Evolutionary conservation across 164 flowering plant genomes (phyloP).

Genomic region (Brasenia schreberi): DNA sequence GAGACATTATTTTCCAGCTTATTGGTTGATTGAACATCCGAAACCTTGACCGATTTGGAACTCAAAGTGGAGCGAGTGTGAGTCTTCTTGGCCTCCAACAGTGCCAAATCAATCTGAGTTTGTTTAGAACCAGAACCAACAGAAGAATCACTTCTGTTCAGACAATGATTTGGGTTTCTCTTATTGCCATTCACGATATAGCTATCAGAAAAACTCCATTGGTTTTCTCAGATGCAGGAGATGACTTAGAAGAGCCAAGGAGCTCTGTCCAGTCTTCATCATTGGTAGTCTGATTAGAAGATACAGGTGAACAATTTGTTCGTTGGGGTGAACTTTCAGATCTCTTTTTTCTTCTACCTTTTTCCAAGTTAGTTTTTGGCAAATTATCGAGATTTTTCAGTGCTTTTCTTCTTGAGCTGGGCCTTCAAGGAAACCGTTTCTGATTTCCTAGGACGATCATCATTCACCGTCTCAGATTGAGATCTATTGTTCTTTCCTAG

Average conservation of each 20-base stretch:
- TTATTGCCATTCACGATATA: neutral
- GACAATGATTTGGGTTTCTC: neutral
- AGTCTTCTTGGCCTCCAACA: neutral
- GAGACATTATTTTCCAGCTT: neutral
- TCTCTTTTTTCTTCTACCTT: neutral
- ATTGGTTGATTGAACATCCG: neutral
- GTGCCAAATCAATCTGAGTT: neutral
- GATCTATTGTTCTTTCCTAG: constrained; percentile 49
- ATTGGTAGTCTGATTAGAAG: constrained; percentile 11
- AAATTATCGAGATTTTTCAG: constrained; percentile 3
- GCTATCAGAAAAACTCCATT: neutral
- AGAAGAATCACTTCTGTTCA: neutral
- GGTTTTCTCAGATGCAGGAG: neutral
- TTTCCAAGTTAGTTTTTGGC: constrained; percentile 2
- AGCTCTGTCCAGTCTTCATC: constrained; percentile 89
- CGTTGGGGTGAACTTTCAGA: neutral
- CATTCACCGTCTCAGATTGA: constrained; percentile 13
- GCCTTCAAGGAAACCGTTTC: constrained; percentile 54
- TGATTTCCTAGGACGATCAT: constrained; percentile 15
- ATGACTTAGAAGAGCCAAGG: constrained; percentile 30
- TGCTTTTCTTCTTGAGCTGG: constrained; percentile 65
- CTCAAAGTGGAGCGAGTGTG: neutral
- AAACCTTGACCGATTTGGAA: neutral
- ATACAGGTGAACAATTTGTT: neutral
- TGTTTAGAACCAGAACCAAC: neutral